Base-by-base conservation (phyloP, 352 stramenopile species). In the Peronosclerospora sorghi region DNA sequence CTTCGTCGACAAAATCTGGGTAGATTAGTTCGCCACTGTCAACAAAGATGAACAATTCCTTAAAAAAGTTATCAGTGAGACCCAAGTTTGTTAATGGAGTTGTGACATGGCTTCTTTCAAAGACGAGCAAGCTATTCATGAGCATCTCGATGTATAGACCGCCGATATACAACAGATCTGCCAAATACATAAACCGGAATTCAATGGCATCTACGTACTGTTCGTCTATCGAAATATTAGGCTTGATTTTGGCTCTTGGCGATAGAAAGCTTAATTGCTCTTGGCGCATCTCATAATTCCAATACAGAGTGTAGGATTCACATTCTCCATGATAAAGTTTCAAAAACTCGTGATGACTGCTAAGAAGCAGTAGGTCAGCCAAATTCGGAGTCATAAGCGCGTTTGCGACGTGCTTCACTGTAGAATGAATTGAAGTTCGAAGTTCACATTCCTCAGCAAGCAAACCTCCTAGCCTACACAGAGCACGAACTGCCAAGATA, bases 251-350 rank as follows among this genome's bases (percentile, higher is more conserved):
- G 2, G 66, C 66, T 14, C 50, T 62, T 8, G 72, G 70, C 4
- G 35, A 47, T 20, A 90, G 42, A 34, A 87, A 86, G 15, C 48
- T 52, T 2, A 71, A 28, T 39, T 80, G 42, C 27, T 91, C 79
- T 41, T 67, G 41, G 2, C 81, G 78, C 74, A 93, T 87, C 9
- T 64, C 45, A n/a, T 54, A 43, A 29, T 81, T 89, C 81, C 81
- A 93, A 47, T 75, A 78, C n/a, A 93, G 35, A 8, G 71, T 86
- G 41, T 88, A 86, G 5, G 76, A 87, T 41, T 81, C 65, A 21
- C 71, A 89, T 30, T 93, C 72, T 21, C 65, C 51, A 34, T 90
- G 78, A 27, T 78, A 87, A 8, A 90, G 59, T 49, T 86, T 86
- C 28, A 93, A 53, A 32, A 89, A 93, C 44, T 90, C 79, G 45